phyloP scores from a whole-genome alignment of 164 flowering plant genomes.

The Cinnamomum chago region DNA sequence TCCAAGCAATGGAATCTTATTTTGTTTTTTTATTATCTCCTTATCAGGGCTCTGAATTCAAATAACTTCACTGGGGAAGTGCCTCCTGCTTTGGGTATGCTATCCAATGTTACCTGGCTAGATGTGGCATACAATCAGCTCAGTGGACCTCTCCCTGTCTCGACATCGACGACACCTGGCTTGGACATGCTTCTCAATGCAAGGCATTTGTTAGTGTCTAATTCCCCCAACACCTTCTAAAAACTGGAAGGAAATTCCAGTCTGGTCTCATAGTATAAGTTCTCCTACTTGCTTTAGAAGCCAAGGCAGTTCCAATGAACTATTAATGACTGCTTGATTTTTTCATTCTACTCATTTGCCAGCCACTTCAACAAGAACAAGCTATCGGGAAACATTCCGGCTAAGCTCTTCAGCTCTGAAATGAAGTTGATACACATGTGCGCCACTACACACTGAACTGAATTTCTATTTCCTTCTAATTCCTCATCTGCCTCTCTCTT shows the following conservation, averaged over 20 bases:
- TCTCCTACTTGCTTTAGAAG: neutral
- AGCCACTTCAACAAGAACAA: constrained; percentile 90
- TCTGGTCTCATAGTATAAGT: constrained; percentile 7
- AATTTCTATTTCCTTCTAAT: neutral
- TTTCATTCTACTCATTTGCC: constrained; percentile 18
- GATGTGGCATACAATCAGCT: constrained; percentile 83
- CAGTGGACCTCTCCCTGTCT: constrained; percentile 75
- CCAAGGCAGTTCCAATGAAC: neutral
- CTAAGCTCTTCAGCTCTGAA: constrained; percentile 55
- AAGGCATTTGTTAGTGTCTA: constrained; percentile 64
- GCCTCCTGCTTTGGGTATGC: constrained; percentile 74
- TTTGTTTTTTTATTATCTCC: neutral
- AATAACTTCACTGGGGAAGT: constrained; percentile 70
- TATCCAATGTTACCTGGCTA: constrained; percentile 74
- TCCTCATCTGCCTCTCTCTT: neutral
- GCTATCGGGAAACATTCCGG: constrained; percentile 72
- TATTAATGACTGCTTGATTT: neutral
- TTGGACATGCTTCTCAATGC: constrained; percentile 63
- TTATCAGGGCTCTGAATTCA: constrained; percentile 74
- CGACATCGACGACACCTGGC: constrained; percentile 56
- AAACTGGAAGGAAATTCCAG: neutral
- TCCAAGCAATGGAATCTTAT: neutral
- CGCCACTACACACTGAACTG: constrained; percentile 21
- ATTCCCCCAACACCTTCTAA: neutral
- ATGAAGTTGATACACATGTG: constrained; percentile 85